Evolutionary conservation across 495 filamentous ascomycete species (phyloP).

Genomic region (Immersiella caudata): DNA sequence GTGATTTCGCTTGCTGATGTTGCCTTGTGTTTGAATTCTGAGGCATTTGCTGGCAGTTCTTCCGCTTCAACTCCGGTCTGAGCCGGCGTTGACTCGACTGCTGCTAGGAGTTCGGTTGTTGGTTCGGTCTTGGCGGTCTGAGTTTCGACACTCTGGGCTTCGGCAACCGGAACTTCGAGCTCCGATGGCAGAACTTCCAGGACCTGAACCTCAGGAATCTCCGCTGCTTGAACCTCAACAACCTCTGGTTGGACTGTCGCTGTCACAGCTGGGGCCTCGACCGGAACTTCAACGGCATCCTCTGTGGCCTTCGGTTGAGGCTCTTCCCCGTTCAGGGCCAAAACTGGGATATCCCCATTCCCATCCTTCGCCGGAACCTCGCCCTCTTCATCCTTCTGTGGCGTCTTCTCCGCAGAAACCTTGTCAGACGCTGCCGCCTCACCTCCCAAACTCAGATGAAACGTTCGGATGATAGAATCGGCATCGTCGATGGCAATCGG

Average conservation of each 20-base stretch:
- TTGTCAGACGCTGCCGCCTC: neutral
- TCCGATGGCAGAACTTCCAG: too few species aligned
- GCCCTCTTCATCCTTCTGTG: neutral
- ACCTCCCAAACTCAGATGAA: slow-evolving; percentile 68
- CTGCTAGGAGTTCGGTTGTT: neutral
- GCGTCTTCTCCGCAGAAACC: neutral
- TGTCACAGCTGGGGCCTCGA: too few species aligned
- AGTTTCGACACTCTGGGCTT: neutral
- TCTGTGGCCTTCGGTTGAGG: too few species aligned
- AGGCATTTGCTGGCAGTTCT: neutral
- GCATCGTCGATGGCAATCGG: slow-evolving; percentile 88
- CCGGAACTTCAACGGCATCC: too few species aligned
- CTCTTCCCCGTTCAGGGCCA: too few species aligned
- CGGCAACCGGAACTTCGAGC: neutral
- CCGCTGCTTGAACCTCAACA: too few species aligned
- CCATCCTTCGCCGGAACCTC: neutral
- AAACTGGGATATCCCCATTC: too few species aligned
- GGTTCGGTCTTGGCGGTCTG: neutral
- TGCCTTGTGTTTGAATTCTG: neutral
- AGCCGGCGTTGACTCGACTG: too few species aligned
- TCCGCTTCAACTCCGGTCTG: neutral
- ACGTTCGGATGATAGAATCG: slow-evolving; percentile 84
- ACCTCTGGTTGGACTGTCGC: too few species aligned
- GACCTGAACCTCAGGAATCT: too few species aligned
- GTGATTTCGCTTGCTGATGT: neutral